Evolutionary conservation across 2,329 filamentous ascomycete species (phyloP).

Genomic region (Exophiala aquamarina): DNA sequence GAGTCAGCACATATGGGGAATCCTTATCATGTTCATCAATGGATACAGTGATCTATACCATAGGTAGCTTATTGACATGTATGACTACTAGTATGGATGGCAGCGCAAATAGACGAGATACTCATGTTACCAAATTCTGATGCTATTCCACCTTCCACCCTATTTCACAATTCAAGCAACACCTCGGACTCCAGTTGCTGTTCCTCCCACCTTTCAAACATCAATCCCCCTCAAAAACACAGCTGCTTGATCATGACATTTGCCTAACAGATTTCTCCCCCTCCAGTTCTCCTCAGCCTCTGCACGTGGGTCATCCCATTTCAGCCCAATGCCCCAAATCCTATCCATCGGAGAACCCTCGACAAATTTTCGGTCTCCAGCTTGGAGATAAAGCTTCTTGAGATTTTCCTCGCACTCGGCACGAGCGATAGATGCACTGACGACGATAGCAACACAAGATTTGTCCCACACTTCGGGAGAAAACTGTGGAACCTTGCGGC

Average conservation of each 20-base stretch:
- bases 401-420: conserved; percentile 13
- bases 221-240: background rate
- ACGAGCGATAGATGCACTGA: conserved; percentile 12
- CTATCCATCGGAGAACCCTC: conserved; percentile 15
- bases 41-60: too few species aligned
- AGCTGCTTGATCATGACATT: conserved; percentile 17
- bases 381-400: conserved; percentile 5
- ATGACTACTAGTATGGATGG: too few species aligned
- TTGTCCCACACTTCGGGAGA: conserved; percentile 9
- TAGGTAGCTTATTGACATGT: too few species aligned
- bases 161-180: too few species aligned
- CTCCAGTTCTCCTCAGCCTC: conserved; percentile 13
- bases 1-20: too few species aligned
- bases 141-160: too few species aligned
- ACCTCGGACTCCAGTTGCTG: too few species aligned
- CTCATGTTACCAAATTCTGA: too few species aligned
- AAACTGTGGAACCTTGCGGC: conserved; percentile 9
- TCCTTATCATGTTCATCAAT: too few species aligned
- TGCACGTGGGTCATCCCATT: conserved; percentile 10
- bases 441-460: conserved; percentile 4
- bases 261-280: conserved; percentile 19
- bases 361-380: conserved; percentile 7
- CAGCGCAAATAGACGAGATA: too few species aligned
- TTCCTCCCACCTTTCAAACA: too few species aligned
- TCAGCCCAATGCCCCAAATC: conserved; percentile 19